These are phyloP conservation scores for Penicillium olsonii DNA, from an alignment of 2,329 filamentous ascomycete genomes.

Conservation along the genomic window DNA sequence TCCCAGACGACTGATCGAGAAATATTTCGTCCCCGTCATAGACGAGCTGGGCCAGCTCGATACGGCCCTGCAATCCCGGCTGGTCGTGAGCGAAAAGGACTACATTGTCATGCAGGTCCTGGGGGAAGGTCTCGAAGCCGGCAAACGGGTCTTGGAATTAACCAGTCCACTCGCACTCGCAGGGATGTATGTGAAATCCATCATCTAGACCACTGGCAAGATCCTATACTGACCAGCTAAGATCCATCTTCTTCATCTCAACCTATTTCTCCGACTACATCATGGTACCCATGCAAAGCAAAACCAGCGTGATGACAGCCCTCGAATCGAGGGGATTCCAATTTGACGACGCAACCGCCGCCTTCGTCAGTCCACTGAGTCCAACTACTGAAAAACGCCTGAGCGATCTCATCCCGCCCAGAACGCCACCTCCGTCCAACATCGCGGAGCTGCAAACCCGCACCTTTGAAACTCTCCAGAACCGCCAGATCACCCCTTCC, in stretches of 20 bases:
- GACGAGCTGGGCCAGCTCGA: conserved; percentile 56
- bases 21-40: conserved; percentile 74
- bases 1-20: conserved; percentile 70
- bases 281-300: conserved; percentile 76
- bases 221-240: conserved; percentile 30
- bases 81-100: conserved; percentile 77
- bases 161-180: conserved; percentile 89
- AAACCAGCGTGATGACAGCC: conserved; percentile 72
- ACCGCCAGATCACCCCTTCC: conserved; percentile 71
- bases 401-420: conserved; percentile 46
- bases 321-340: conserved; percentile 79
- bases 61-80: conserved; percentile 46
- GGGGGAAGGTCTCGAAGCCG: conserved; percentile 85
- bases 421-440: conserved; percentile 75
- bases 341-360: conserved; percentile 70
- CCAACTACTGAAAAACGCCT: conserved; percentile 31
- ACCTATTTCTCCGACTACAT: conserved; percentile 99
- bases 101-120: conserved; percentile 90
- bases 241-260: conserved; percentile 96
- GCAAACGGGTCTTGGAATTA: conserved; percentile 85
- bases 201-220: background rate
- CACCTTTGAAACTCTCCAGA: conserved; percentile 81
- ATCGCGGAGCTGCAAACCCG: conserved; percentile 77
- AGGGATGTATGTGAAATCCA: conserved; percentile 63
- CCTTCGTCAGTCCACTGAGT: conserved; percentile 60